Evolutionary conservation across 2,329 filamentous ascomycete genomes (phyloP), one percentile per base, ranked within the genome.

Genomic region (Aspergillus sp.): DNA sequence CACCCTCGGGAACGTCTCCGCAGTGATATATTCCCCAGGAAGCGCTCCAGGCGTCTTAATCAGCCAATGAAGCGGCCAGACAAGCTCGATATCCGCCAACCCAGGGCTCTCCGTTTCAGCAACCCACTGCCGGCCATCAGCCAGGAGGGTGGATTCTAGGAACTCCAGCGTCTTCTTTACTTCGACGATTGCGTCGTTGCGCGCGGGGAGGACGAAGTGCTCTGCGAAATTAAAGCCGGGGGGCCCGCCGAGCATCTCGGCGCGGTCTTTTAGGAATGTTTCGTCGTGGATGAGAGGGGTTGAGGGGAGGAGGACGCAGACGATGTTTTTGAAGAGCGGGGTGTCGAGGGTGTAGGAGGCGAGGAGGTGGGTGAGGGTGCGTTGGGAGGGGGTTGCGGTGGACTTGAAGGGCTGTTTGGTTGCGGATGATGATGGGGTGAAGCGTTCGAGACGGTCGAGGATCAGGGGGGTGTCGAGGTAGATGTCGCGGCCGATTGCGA

Each of bases 381-480:
- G 38, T 34, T 55, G 53, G 6, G 43, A 45, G 26, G 45, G 47
- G 2, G 17, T 50, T 12, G 30, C 5, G 5, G 9, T 18, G 4
- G 36, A 5, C 13, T 45, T 24, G 20, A 55, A 50, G 3, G 53
- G 53, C 1, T 45, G 53, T 15, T 44, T 30, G 2, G 13, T 26
- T 9, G 26, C 11, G 26, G 26, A 9, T 9, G 24, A 22, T 22
- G 22, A 30, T 11, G 26, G 26, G 26, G 9, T 11, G 26, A 30
- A 30, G 36, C 20, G 34, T 24, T 49, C 45, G n/a, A 44, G 17
- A 2, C 41, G 53, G 38, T 55, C 47, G 15, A 55, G 38, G 38
- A 55, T 55, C n/a, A 55, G 24, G 45, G 18, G 53, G 9, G 53
- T 50, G 39, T 55, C 53, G 26, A 55, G 45, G 38, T 55, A 55